Conservation (phyloP, 2,329 filamentous ascomycete genomes). For the Teratosphaeria gauchensis region DNA sequence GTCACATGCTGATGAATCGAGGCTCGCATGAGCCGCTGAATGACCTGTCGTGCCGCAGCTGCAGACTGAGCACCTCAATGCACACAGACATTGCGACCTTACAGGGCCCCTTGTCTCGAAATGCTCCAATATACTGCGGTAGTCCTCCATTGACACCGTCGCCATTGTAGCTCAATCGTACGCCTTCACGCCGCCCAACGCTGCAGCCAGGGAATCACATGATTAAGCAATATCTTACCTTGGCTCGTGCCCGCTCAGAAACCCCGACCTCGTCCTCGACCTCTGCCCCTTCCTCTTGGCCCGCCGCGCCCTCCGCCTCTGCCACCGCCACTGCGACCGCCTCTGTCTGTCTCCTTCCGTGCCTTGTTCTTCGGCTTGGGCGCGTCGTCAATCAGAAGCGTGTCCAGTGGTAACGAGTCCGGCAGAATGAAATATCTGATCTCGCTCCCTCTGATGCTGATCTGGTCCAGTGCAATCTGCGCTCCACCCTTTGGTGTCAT, state of each 20-base stretch:
- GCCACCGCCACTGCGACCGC: constrained; percentile 34
- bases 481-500: constrained; percentile 88
- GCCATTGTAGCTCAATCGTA: not conserved
- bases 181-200: not conserved
- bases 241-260: constrained; percentile 4
- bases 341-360: constrained; percentile 61
- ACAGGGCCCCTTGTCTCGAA: not conserved
- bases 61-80: not conserved
- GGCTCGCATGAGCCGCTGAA: no score
- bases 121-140: not conserved
- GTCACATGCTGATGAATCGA: no score
- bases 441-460: constrained; percentile 92
- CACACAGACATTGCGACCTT: not conserved
- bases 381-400: constrained; percentile 87
- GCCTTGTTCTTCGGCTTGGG: constrained; percentile 99
- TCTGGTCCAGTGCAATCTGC: constrained; percentile 78
- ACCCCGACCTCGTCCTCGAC: constrained; percentile 14
- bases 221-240: not conserved
- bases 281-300: constrained; percentile 30
- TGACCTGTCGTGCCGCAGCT: not conserved
- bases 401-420: constrained; percentile 89
- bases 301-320: constrained; percentile 15
- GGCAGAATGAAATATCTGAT: constrained; percentile 96
- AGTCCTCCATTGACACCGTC: not conserved
- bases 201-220: not conserved